Base-by-base conservation (phyloP, 73 alveolate species). In the Symbiodinium pilosum region DNA sequence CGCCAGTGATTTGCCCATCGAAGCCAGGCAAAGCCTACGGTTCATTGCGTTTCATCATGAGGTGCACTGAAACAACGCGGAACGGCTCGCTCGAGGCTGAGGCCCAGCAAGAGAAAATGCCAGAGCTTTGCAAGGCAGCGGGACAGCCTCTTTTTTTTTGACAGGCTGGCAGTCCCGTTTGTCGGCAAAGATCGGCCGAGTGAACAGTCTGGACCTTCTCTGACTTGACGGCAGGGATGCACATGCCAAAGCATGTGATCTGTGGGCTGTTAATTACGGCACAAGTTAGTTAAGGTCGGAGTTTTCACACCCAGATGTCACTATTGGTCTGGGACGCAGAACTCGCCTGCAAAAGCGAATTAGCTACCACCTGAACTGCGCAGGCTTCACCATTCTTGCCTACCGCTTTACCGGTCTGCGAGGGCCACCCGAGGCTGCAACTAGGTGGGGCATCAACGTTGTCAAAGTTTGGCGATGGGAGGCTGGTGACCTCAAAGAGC, bases 181-280 rank as follows among this genome's bases (percentile, higher is more conserved):
- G 81, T 64, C 39, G 81, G 81, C 12, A 64, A 64, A 64, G 81
- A 64, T 64, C 81, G 81, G 39, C 81, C 81, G 5, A 64, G 81
- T 4, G 81, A 64, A 14, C 81, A 64, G 81, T 28, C 24, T 20
- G 81, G 81, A n/a, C 81, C 81, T 64, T 6, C 14, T 14, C n/a
- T n/a, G n/a, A n/a, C n/a, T n/a, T n/a, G n/a, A n/a, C n/a, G n/a
- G n/a, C n/a, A n/a, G n/a, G n/a, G n/a, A 47, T 14, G 59, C 59
- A 47, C 6, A 9, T 14, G 59, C 14, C 6, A 47, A 14, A 47
- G 59, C 59, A 47, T 47, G 59, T 9, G 59, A 6, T 9, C 14
- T 47, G 59, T 14, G 6, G 14, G 59, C n/a, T n/a, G n/a, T n/a
- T n/a, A n/a, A n/a, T n/a, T n/a, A n/a, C n/a, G n/a, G n/a, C n/a